A percentile compares a stretch with the other conserved stretches of the same genome.
phyloP scores from a whole-genome alignment of 768 basidiomycete genomes.

The Podaxis sp. region DNA sequence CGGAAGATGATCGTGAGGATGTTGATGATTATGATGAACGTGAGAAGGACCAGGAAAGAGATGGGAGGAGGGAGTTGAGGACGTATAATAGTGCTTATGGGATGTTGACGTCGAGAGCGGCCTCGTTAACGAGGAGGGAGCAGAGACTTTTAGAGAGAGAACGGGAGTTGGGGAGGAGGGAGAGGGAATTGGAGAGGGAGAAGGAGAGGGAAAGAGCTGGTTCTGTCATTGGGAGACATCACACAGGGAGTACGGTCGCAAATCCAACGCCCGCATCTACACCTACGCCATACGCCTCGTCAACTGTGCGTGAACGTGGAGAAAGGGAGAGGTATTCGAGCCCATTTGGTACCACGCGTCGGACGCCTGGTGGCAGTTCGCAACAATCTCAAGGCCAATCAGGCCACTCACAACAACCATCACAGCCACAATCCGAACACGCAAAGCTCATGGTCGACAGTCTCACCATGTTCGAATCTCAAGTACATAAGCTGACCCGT shows the following conservation, averaged over 20 bases:
- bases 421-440: conserved; percentile 46
- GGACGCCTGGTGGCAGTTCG: conserved; percentile 15
- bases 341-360: conserved; percentile 22
- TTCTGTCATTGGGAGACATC: conserved; percentile 21
- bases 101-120: conserved; percentile 20
- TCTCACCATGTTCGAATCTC: conserved; percentile 63
- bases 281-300: conserved; percentile 14
- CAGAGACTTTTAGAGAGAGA: conserved; percentile 11
- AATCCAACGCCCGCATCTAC: conserved; percentile 1
- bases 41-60: neutral
- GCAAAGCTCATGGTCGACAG: conserved; percentile 67
- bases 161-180: conserved; percentile 10
- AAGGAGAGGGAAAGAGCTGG: conserved; percentile 10
- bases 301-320: conserved; percentile 18
- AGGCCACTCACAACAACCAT: conserved; percentile 5
- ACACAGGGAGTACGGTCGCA: neutral
- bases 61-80: conserved; percentile 20
- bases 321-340: conserved; percentile 14
- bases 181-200: conserved; percentile 15
- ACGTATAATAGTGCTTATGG: conserved; percentile 38
- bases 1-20: conserved; percentile 20
- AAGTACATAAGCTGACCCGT: conserved; percentile 50
- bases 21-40: neutral
- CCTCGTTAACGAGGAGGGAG: conserved; percentile 11
- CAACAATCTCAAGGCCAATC: conserved; percentile 1